Percentiles rank a stretch among this genome's conserved stretches.
Conservation (phyloP, 306 rosid genomes). For the Boehmeria nivea region DNA sequence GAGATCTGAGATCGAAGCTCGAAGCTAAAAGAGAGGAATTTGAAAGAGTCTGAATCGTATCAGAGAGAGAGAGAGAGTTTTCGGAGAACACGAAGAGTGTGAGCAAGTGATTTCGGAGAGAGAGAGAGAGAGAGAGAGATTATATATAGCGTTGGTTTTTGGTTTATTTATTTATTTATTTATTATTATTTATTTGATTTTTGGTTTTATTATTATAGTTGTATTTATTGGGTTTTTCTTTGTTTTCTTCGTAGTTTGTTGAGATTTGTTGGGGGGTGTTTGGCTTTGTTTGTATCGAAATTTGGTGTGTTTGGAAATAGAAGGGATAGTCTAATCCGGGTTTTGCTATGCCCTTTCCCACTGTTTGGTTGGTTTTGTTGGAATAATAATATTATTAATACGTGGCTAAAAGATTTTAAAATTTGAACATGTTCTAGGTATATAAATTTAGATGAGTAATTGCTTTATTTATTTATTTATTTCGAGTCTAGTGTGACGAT, state of each 20-base stretch:
- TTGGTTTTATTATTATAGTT: neutral
- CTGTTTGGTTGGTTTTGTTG: conserved; percentile 20
- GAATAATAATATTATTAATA: no score
- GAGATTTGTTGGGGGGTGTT: conserved; percentile 24
- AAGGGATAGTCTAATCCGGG: no score
- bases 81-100: conserved; percentile 46
- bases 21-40: neutral
- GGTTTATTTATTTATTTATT: neutral
- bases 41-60: conserved; percentile 7
- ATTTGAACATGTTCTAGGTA: no score
- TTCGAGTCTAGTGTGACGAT: no score
- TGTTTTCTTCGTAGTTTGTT: conserved; percentile 22
- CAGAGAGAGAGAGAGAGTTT: conserved; percentile 16
- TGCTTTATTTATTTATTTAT: no score
- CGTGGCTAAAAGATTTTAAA: no score
- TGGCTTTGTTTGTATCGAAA: conserved; percentile 41
- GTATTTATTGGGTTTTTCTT: neutral
- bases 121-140: neutral
- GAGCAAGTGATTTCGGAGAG: conserved; percentile 3
- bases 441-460: no score
- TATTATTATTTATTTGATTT: neutral
- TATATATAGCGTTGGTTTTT: conserved; percentile 17
- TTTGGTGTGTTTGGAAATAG: conserved; percentile 13
- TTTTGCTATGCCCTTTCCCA: neutral
- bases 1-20: neutral